A percentile compares a stretch with the other conserved stretches of the same genome.
Evolutionary conservation across 2,329 filamentous ascomycete species (phyloP).

Genomic region (Chaetomium sp.): DNA sequence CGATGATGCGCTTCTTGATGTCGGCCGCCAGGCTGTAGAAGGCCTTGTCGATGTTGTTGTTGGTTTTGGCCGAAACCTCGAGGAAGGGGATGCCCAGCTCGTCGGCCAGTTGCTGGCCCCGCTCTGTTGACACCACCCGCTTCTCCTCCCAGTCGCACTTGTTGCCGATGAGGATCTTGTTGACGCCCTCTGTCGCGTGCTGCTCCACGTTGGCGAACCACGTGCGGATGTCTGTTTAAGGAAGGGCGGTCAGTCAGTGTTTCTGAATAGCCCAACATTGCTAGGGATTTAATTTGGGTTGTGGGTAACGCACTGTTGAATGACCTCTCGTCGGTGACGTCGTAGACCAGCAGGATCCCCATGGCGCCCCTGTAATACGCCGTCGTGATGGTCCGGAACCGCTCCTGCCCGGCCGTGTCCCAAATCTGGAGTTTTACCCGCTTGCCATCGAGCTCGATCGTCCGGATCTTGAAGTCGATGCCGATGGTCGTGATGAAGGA

Average conservation of each 20-base stretch:
- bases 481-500: slow-evolving; percentile 99
- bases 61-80: slow-evolving; percentile 97
- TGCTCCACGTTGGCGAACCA: slow-evolving; percentile 99
- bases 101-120: slow-evolving; percentile 89
- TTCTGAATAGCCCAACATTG: too few species aligned
- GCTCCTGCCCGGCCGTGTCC: slow-evolving; percentile 98
- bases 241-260: slow-evolving; percentile 13
- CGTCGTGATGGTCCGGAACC: slow-evolving; percentile 97
- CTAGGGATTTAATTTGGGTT: background rate
- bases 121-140: slow-evolving; percentile 88
- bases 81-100: slow-evolving; percentile 98
- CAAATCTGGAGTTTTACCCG: slow-evolving; percentile 99
- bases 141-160: slow-evolving; percentile 99
- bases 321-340: slow-evolving; percentile 94
- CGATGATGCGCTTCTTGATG: slow-evolving; percentile 98
- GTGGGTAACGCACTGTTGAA: slow-evolving; percentile 75
- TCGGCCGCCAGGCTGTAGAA: slow-evolving; percentile 94
- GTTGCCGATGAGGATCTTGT: slow-evolving; percentile 99
- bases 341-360: slow-evolving; percentile 96
- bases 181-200: slow-evolving; percentile 96
- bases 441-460: slow-evolving; percentile 98
- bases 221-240: slow-evolving; percentile 81
- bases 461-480: slow-evolving; percentile 99
- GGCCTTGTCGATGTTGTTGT: slow-evolving; percentile 99
- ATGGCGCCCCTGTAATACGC: slow-evolving; percentile 98